phyloP scores from a whole-genome alignment of 345 rosid genomes.

The Orychophragmus violaceus region DNA sequence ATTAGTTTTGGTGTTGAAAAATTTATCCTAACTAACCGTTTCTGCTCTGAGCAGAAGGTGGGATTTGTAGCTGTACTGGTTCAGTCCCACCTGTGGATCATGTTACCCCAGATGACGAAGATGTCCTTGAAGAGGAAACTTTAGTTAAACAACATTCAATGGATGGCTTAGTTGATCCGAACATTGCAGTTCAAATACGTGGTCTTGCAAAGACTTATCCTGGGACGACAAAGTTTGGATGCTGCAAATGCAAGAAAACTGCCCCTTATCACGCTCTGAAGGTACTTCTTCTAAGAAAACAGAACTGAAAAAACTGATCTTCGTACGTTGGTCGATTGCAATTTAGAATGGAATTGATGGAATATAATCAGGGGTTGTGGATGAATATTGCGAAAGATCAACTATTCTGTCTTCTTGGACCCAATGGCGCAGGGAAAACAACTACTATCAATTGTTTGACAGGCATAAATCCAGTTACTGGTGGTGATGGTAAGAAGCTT shows the following conservation, averaged over 20 bases:
- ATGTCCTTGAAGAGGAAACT: conserved; percentile 77
- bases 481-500: conserved; percentile 63
- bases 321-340: not conserved
- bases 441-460: conserved; percentile 77
- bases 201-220: conserved; percentile 78
- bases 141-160: conserved; percentile 46
- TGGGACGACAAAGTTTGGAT: conserved; percentile 47
- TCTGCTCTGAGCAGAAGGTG: conserved; percentile 56
- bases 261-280: conserved; percentile 70
- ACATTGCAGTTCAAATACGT: conserved; percentile 72
- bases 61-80: conserved; percentile 71
- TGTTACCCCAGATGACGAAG: conserved; percentile 64
- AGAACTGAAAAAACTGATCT: not conserved
- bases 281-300: conserved; percentile 34
- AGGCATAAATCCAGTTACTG: conserved; percentile 70
- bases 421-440: conserved; percentile 94
- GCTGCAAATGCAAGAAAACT: conserved; percentile 73
- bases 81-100: conserved; percentile 54
- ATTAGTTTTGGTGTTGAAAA: not conserved
- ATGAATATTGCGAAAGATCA: conserved; percentile 75
- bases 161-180: conserved; percentile 46
- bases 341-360: not conserved
- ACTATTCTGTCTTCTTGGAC: conserved; percentile 90
- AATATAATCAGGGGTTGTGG: conserved; percentile 58
- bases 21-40: not conserved